Base-by-base conservation (phyloP, 2,329 filamentous ascomycete species). In the Diaporthe sp. region DNA sequence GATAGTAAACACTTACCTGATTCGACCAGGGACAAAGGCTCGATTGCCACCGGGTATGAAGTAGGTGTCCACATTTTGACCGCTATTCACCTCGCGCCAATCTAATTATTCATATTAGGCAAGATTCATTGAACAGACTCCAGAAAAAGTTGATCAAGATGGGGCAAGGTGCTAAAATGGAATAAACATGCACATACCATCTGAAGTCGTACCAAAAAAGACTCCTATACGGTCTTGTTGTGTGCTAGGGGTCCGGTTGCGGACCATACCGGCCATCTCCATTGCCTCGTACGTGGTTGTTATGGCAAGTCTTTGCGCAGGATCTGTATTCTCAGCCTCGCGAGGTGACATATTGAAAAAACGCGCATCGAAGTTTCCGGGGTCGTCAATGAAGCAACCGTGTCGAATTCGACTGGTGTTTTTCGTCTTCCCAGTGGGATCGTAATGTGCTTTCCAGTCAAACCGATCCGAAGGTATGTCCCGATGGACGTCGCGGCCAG, bases 361-460 rank as follows among this genome's bases (percentile, higher is more conserved):
- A 20, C 72, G 72, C 2, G 70, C 61, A 15, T 77, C 76, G 22
- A 77, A 77, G 15, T 57, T 7, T 7, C 37, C 74, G 5, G 74
- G 58, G 1, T 75, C 58, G 17, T 75, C 68, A 13, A 75, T 42
- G 22, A 53, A 75, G 28, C 68, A 72, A 4, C 74, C 74, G 37
- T 37, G 53, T 5, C 92, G 92, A 1, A 93, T 94, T 82, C 94
- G 92, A 72, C 91, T 93, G 74, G 94, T 95, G 25, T 75, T 76
- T 13, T 80, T 79, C 9, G 34, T 44, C 20, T 28, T 60, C 3
- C 63, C 67, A 8, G 78, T 77, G 4, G 79, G 73, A 37, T 82
- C 80, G 9, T 77, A 76, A 58, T 82, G 80, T 7, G 78, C 75
- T 12, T 77, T 72, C 8, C 73, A 75, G 61, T 75, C 57, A 39